Evolutionary conservation across 2,329 filamentous ascomycete genomes (phyloP), one percentile per base, ranked within the genome.

Genomic region (Venturia carpophila): DNA sequence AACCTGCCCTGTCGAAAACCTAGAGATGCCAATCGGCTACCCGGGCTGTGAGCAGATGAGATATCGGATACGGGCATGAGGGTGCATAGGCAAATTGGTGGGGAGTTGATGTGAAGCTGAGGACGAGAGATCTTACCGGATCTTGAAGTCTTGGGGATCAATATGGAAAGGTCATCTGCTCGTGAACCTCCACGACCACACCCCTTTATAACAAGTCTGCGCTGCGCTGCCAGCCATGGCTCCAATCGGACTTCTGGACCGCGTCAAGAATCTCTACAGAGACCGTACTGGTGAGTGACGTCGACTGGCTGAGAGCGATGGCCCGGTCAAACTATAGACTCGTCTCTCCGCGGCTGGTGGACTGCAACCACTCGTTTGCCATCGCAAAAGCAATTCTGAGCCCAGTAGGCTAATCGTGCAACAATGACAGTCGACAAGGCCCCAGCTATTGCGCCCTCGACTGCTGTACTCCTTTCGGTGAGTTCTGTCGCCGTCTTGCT

Each of bases 391-490:
- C 27, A n/a, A 9, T 58, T 10, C 52, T 37, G 52, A 58, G 24
- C 30, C 2, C 15, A 5, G 13, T 19, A 58, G 52, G 52, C 69
- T 69, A 68, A 66, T 71, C 71, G 74, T 71, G 74, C 70, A 60
- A 72, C 67, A 70, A 67, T 67, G 64, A 73, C 62, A 76, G 74
- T 70, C 65, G 70, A 71, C 64, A 73, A 74, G 68, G 70, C 74
- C 69, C 74, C 75, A 42, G 71, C 70, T 66, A 71, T 76, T 64
- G 70, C 74, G 67, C 68, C 73, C 68, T 71, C 42, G 60, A 69
- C 72, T 67, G 74, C 74, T 66, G 75, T 73, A 64, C 69, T 73
- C 39, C 68, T 76, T 66, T 76, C 75, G 68, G 75, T 76, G 15
- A 56, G 49, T 56, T 56, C 45, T 47, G 49, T 30, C 49, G 49